Evolutionary conservation across 331 rosid genomes (phyloP), one percentile per base, ranked within the genome.

Genomic region (Quercus tomentella): DNA sequence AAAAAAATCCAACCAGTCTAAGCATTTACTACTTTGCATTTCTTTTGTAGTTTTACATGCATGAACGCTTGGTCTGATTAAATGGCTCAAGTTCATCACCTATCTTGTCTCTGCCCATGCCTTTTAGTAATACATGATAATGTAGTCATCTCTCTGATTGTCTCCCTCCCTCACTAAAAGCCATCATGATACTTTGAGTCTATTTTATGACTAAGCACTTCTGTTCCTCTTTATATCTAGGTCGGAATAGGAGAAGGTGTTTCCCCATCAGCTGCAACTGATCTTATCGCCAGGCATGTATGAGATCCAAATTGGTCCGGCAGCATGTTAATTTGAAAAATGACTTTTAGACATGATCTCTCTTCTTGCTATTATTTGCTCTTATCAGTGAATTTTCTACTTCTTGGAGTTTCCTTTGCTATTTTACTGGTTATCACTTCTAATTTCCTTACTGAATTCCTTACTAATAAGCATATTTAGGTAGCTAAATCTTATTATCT

Each of bases 171-270:
- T 60, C 37, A 58, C 71, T 23, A 1, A 57, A 18, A 7, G 30
- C 11, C 41, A 3, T 74, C 14, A 2, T 74, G 60, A 79, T 70
- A 56, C 54, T 33, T 71, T 80, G 60, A 61, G 30, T 85, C 31
- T 77, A 56, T 72, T 74, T 56, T 79, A 71, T 82, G 67, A 78
- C 56, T 86, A 63, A 82, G 84, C 37, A 71, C 23, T 82, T 75
- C 25, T 72, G 73, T 82, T 79, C 73, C 55, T 25, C 75, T 77
- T 70, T 68, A 72, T 79, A 45, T 84, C 45, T 86, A 96, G 99
- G 99, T 96, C 84, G 99, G 99, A 62, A 93, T 96, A 61, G 99
- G 99, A 12, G 99, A 96, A 89, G 99, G 98, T 15, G 96, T 96
- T 86, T 96, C 99, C 78, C 99, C 98, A 18, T 91, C 98, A 3